Evolutionary conservation across 192 early-diverging fungal genomes (phyloP).

Genomic region (Coemansia sp.): DNA sequence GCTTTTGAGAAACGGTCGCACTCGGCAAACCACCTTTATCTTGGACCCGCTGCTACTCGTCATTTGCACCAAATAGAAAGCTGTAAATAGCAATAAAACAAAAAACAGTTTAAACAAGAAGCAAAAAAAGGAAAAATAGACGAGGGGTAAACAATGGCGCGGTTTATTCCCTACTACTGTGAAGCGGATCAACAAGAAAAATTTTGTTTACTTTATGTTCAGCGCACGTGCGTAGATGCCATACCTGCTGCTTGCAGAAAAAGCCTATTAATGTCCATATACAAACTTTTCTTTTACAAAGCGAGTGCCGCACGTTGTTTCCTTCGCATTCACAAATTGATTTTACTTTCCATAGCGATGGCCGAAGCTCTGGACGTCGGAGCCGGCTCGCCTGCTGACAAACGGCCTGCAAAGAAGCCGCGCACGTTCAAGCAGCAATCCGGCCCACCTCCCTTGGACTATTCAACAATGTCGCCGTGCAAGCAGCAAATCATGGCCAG

Average conservation of each 20-base stretch:
- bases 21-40: slow-evolving; percentile 58
- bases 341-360: background rate
- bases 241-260: too few relatives aligned
- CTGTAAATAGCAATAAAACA: background rate
- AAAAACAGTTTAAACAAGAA: slow-evolving; percentile 1
- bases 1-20: slow-evolving; percentile 57
- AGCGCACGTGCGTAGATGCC: background rate
- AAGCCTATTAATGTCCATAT: too few relatives aligned
- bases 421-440: too few relatives aligned
- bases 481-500: slow-evolving; percentile 13
- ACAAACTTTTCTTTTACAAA: background rate
- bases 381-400: too few relatives aligned
- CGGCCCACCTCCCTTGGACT: slow-evolving; percentile 2
- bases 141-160: slow-evolving; percentile 21
- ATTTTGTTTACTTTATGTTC: slow-evolving; percentile 9
- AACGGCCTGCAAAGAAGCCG: too few relatives aligned
- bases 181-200: too few relatives aligned
- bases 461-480: background rate
- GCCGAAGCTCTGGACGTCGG: too few relatives aligned
- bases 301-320: background rate
- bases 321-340: background rate
- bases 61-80: slow-evolving; percentile 8
- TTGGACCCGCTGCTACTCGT: slow-evolving; percentile 25
- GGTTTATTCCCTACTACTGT: too few relatives aligned
- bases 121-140: background rate